Evolutionary conservation across 2,329 filamentous ascomycete genomes (phyloP).

Genomic region (Diaporthe velutina): DNA sequence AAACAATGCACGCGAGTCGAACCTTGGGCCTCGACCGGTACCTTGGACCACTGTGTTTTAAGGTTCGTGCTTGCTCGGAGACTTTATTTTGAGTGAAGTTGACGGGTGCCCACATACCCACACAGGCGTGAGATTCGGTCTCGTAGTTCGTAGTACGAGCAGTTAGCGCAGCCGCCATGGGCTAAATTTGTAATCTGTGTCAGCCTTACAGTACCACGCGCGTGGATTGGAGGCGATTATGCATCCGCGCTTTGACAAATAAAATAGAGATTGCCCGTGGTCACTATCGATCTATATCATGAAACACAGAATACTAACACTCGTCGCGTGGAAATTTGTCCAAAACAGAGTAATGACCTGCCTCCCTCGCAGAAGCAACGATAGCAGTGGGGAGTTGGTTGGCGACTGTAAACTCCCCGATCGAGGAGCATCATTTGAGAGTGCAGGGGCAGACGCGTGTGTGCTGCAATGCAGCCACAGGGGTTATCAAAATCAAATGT

Average conservation of each 20-base stretch:
- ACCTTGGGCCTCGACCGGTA: neutral
- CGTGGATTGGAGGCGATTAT: neutral
- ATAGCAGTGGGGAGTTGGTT: neutral
- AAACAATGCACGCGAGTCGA: conserved; percentile 16
- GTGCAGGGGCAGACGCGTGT: too few species aligned
- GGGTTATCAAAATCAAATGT: neutral
- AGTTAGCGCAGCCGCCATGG: neutral
- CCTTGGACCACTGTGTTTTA: neutral
- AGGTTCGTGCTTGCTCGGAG: neutral
- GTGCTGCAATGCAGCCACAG: too few species aligned
- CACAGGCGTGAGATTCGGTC: neutral
- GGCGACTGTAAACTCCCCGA: neutral
- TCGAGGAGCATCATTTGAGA: neutral
- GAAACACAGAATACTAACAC: too few species aligned
- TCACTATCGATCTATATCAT: neutral
- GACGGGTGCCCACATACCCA: neutral
- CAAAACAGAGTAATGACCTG: neutral
- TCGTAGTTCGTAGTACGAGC: neutral
- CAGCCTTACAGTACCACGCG: conserved; percentile 3
- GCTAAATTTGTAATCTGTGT: conserved; percentile 3
- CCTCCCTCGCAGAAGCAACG: neutral
- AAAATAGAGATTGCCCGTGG: neutral
- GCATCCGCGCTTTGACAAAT: conserved; percentile 2
- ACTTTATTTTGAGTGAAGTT: neutral
- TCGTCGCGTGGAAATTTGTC: neutral